These are phyloP conservation scores for Barnettozyma pratensis DNA, from an alignment of 805 yeast species.

Conservation along the genomic window DNA sequence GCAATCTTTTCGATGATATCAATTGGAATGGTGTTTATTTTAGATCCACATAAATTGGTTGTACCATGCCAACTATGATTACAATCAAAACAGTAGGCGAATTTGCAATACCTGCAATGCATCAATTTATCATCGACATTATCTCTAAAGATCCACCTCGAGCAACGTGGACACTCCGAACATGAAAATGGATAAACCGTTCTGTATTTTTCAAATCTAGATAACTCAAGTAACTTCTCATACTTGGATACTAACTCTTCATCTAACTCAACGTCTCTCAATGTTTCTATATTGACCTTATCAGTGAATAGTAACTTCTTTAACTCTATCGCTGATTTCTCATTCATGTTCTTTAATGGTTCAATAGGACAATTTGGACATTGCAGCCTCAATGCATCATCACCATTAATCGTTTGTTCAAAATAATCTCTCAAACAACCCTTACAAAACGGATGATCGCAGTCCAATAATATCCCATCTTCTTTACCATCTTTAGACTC, in stretches of 20 bases:
- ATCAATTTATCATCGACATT: slow-evolving; percentile 42
- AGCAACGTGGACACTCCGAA: slow-evolving; percentile 50
- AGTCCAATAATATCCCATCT: slow-evolving; percentile 31
- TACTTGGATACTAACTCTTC: slow-evolving; percentile 33
- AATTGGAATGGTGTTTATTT: slow-evolving; percentile 24
- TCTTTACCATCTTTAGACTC: slow-evolving; percentile 39
- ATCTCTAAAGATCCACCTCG: slow-evolving; percentile 40
- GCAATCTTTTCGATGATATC: slow-evolving; percentile 22
- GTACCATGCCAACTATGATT: slow-evolving; percentile 59
- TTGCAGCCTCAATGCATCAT: slow-evolving; percentile 46
- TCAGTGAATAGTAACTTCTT: slow-evolving; percentile 36
- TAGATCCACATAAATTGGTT: slow-evolving; percentile 39
- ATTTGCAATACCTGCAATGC: slow-evolving; percentile 43
- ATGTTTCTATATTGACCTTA: slow-evolving; percentile 31
- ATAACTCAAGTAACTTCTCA: slow-evolving; percentile 30
- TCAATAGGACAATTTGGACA: slow-evolving; percentile 47
- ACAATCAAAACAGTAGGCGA: slow-evolving; percentile 54
- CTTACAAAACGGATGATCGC: slow-evolving; percentile 47
- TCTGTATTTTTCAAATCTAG: slow-evolving; percentile 38
- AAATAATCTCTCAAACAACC: slow-evolving; percentile 41
- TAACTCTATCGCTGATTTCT: slow-evolving; percentile 27
- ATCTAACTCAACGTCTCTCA: slow-evolving; percentile 28
- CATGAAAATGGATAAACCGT: slow-evolving; percentile 43
- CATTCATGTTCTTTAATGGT: slow-evolving; percentile 15
- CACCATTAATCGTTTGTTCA: slow-evolving; percentile 36